Evolutionary conservation across 257 asterid species (phyloP).

Genomic region (Solanum pimpinellifolium): DNA sequence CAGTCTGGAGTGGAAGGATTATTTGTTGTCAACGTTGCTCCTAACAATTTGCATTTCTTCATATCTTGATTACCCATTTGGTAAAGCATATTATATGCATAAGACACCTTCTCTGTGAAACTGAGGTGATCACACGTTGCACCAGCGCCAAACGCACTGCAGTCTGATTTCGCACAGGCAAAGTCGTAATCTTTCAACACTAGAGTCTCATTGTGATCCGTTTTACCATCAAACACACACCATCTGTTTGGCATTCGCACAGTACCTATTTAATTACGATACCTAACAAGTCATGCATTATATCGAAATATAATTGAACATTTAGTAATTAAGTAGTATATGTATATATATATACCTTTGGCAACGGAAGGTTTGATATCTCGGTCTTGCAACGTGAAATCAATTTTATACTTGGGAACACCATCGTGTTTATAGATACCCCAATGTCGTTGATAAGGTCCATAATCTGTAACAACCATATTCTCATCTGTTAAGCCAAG

Average conservation of each 20-base stretch:
- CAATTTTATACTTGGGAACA: background rate
- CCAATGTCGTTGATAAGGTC: background rate
- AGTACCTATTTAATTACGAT: background rate
- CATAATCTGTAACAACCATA: background rate
- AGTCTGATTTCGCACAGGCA: background rate
- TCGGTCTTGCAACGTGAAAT: background rate
- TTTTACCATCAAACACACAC: slow-evolving; percentile 18
- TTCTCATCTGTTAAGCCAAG: background rate
- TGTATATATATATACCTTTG: background rate
- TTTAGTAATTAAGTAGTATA: too few relatives aligned
- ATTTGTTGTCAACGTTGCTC: background rate
- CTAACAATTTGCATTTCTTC: background rate
- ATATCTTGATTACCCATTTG: background rate
- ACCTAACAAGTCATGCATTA: background rate
- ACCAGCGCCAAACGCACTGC: background rate
- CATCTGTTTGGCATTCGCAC: slow-evolving; percentile 27
- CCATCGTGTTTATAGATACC: background rate
- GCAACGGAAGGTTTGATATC: background rate
- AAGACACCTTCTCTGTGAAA: background rate
- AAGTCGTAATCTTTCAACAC: background rate
- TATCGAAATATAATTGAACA: background rate
- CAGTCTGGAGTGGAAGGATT: background rate
- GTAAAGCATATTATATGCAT: background rate
- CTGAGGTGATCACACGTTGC: background rate
- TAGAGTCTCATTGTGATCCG: background rate